Percentiles rank a stretch among this genome's conserved stretches.
Evolutionary conservation across 176 grass and related monocot species (phyloP).

Genomic region (Phyllostachys edulis): DNA sequence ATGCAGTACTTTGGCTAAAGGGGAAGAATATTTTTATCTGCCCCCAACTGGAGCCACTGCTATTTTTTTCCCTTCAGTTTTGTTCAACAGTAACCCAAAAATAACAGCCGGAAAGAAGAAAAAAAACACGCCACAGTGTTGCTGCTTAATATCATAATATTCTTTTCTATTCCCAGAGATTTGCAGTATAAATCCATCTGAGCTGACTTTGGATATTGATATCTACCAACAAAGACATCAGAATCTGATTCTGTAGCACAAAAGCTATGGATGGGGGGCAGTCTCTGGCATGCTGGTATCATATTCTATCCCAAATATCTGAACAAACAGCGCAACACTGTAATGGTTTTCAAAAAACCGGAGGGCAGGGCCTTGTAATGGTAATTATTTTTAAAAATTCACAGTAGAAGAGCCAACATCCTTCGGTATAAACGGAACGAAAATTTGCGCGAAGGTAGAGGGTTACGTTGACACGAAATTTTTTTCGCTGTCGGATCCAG

Average conservation of each 20-base stretch:
- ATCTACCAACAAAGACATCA: background rate
- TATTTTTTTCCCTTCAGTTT: background rate
- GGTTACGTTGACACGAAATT: too few species aligned
- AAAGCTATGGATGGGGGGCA: background rate
- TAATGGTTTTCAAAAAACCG: background rate
- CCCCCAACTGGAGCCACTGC: background rate
- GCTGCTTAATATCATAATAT: background rate
- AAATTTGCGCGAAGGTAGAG: too few species aligned
- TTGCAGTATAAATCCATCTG: background rate
- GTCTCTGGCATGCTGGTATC: background rate
- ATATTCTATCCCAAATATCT: constrained; percentile 1
- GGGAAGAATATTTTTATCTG: background rate
- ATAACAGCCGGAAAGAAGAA: background rate
- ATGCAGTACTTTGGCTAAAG: background rate
- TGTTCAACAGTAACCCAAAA: background rate
- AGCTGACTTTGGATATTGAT: background rate
- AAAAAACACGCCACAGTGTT: background rate
- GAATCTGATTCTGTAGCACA: background rate
- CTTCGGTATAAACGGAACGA: too few species aligned
- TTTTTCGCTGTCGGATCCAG: too few species aligned
- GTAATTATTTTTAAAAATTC: too few species aligned
- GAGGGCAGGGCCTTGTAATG: background rate
- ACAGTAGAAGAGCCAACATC: background rate
- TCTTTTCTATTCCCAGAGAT: background rate
- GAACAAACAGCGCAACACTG: background rate